Conservation (phyloP, 331 rosid genomes). For the Quercus phellos region DNA sequence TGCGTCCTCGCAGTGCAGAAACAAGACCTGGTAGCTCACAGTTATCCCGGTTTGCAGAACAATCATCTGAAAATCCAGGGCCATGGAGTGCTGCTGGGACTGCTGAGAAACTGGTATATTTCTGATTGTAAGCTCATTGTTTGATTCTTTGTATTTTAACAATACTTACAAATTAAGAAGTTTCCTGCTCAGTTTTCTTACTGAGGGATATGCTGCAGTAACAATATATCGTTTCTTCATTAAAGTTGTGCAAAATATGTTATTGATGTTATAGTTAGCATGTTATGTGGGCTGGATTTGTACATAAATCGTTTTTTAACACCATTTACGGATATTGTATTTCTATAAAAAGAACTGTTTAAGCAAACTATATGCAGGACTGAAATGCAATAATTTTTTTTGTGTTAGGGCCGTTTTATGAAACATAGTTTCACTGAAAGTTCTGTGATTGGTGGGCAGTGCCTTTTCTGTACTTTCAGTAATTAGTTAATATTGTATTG, state of each 20-base stretch:
- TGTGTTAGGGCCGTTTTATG: neutral
- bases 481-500: neutral
- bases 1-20: conserved; percentile 97
- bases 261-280: neutral
- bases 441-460: neutral
- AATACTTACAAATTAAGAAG: neutral
- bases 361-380: neutral
- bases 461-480: neutral
- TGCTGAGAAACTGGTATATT: conserved; percentile 73
- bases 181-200: neutral
- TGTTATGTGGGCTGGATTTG: neutral
- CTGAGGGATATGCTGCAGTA: neutral
- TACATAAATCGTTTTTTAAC: neutral
- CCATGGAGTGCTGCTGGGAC: conserved; percentile 76
- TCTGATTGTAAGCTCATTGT: conserved; percentile 14
- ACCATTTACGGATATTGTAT: neutral
- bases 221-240: neutral
- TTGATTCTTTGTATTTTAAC: neutral
- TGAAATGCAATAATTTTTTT: neutral
- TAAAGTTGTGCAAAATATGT: neutral
- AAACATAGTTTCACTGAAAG: neutral
- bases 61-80: conserved; percentile 54
- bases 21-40: conserved; percentile 96
- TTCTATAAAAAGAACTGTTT: neutral
- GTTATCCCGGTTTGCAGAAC: conserved; percentile 83